Evolutionary conservation across 495 filamentous ascomycete genomes (phyloP), one percentile per base, ranked within the genome.

Genomic region (Aspergillus steynii): DNA sequence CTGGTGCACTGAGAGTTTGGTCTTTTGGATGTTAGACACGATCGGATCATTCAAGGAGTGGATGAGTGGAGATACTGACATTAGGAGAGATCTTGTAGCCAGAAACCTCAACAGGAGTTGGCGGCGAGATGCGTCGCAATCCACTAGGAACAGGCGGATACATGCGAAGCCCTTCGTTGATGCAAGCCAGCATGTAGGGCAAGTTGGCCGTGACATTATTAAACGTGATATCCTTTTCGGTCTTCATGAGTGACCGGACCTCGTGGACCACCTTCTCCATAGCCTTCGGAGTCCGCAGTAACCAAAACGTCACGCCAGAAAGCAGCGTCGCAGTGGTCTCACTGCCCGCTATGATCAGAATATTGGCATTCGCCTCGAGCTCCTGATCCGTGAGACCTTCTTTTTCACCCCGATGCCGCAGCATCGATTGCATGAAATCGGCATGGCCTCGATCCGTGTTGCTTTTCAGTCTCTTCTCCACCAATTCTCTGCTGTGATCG

Each of bases 161-260:
- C 20, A 78, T 58, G 5, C 77, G 67, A 1, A 77, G 49, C 0
- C 25, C 53, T 34, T 80, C 75, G 8, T 73, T 54, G 10, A 80
- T 49, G 10, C 63, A 63, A 15, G 77, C 74, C 8, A 63, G 56
- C 25, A 76, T 53, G 42, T 77, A 80, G 3, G 37, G 34, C 1
- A 86, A 69, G 2, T 71, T 64, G 8, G 70, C 66, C 10, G 80
- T 73, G 10, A 62, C 69, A 4, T 65, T 59, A 15, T 26, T 60
- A 46, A 81, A 71, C 4, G 71, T 77, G 50, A 88, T 88, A 4
- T 86, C 82, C 0, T 74, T 73, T n/a, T 68, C 67, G 0, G 56
- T 53, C 1, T 49, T 46, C 68, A 86, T 88, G 4, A 73, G 60
- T 4, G 62, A 65, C 4, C 86, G 82, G 26, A 88, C 75, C 58